These are phyloP conservation scores for Trichosporon sp. DNA, from an alignment of 1,284 basidiomycete genomes.

Conservation along the genomic window DNA sequence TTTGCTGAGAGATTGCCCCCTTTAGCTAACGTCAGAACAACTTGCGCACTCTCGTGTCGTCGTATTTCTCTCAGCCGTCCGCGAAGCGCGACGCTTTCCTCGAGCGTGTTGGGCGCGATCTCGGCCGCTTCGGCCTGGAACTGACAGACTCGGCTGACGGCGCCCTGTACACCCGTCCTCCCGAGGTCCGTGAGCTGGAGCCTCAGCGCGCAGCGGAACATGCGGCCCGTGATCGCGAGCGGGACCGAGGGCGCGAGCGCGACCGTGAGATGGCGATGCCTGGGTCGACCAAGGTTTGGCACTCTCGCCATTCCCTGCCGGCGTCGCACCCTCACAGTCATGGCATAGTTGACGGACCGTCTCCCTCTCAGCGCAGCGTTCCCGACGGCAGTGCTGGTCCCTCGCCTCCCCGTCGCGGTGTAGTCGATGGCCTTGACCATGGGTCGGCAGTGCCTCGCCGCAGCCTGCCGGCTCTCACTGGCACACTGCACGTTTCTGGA, in stretches of 20 bases:
- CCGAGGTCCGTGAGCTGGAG: background rate
- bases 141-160: slow-evolving; percentile 47
- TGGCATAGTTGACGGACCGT: background rate
- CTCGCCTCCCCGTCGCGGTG: background rate
- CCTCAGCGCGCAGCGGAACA: background rate
- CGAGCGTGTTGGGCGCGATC: slow-evolving; percentile 48
- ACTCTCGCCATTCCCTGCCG: background rate
- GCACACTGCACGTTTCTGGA: background rate
- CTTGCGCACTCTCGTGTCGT: slow-evolving; percentile 40
- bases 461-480: background rate
- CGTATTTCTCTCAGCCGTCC: slow-evolving; percentile 41
- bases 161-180: slow-evolving; percentile 31
- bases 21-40: slow-evolving; percentile 38
- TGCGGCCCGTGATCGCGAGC: background rate
- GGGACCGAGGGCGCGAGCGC: background rate
- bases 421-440: background rate
- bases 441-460: background rate
- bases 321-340: background rate
- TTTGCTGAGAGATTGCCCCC: too few species aligned
- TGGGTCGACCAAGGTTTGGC: background rate
- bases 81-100: slow-evolving; percentile 47
- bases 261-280: background rate
- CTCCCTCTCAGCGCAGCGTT: background rate
- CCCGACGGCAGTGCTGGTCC: background rate
- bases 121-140: slow-evolving; percentile 44